phyloP scores from a whole-genome alignment of 2,329 filamentous ascomycete species.

The Fusarium sp. region DNA sequence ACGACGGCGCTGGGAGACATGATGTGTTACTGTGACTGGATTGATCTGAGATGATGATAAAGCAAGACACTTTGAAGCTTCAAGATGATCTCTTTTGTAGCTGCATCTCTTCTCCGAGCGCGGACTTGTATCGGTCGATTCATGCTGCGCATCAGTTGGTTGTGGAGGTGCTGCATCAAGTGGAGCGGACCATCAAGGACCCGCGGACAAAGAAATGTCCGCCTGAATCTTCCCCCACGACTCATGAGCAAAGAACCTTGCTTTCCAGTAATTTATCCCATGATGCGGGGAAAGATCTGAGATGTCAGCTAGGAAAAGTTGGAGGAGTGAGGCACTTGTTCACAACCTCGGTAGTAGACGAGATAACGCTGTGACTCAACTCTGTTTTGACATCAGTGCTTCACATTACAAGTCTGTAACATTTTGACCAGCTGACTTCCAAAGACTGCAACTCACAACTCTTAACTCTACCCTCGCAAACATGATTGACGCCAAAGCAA shows the following conservation, averaged over 20 bases:
- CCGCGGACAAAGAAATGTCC: conserved; percentile 32
- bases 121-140: conserved; percentile 21
- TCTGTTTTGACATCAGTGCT: not conserved
- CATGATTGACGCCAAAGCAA: conserved; percentile 40
- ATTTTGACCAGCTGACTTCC: not conserved
- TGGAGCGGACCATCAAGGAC: conserved; percentile 18
- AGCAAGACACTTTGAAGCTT: conserved; percentile 4
- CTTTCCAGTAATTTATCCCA: not conserved
- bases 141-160: conserved; percentile 16
- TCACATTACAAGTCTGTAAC: not conserved
- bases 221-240: not conserved
- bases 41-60: conserved; percentile 2
- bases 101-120: not conserved
- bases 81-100: conserved; percentile 28
- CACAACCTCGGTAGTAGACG: not conserved
- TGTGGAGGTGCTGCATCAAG: not conserved
- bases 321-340: conserved; percentile 3
- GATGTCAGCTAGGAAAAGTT: not conserved
- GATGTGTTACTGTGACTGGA: not conserved
- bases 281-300: conserved; percentile 8
- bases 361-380: not conserved
- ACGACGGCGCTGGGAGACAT: conserved; percentile 41
- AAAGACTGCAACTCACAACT: not conserved
- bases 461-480: not conserved
- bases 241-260: not conserved